Conservation (phyloP, 2,329 filamentous ascomycete genomes). For the Pseudogymnoascus sp. region DNA sequence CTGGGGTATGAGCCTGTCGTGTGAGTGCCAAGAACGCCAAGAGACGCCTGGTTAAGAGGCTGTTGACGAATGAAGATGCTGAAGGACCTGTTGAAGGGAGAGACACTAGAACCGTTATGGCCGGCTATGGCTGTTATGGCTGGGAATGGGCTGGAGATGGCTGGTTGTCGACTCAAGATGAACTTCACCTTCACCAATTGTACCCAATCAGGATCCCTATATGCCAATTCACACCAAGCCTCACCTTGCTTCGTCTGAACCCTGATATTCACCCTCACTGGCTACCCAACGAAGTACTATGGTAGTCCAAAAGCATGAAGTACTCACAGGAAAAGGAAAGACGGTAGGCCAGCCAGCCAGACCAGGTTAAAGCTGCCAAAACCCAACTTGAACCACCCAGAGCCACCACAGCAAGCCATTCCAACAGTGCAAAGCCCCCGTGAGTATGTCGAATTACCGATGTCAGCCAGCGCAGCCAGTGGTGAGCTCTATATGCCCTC, state of each 20-base stretch:
- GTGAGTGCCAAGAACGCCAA: neutral
- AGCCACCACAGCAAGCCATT: neutral
- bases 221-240: neutral
- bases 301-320: too few relatives aligned
- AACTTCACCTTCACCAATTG: neutral
- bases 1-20: conserved; percentile 4
- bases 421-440: neutral
- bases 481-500: neutral
- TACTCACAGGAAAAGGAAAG: too few relatives aligned
- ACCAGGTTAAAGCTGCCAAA: neutral
- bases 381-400: neutral
- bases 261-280: conserved; percentile 3
- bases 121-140: neutral
- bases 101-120: neutral
- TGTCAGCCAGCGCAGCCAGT: neutral
- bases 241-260: conserved; percentile 3
- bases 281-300: neutral
- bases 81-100: neutral
- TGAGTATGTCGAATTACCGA: conserved; percentile 1
- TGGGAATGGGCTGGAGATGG: neutral
- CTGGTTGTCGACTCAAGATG: neutral
- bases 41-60: neutral
- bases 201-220: neutral
- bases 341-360: neutral
- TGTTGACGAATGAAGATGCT: neutral